Evolutionary conservation across 179 eudicot genomes (phyloP), one percentile per base, ranked within the genome.

Genomic region (Spinacia oleracea): DNA sequence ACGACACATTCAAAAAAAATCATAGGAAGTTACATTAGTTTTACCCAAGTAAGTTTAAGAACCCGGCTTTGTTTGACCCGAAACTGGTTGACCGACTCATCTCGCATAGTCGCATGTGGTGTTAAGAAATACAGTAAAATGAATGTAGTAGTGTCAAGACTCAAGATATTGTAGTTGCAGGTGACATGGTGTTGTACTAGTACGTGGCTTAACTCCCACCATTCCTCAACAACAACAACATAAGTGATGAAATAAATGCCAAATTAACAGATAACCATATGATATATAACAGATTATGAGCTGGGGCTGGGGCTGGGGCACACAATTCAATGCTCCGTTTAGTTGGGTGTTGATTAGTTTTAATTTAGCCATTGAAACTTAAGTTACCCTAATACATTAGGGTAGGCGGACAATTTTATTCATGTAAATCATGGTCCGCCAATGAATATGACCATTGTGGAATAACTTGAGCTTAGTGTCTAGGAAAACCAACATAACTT

Each of bases 241-340:
- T n/a, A n/a, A n/a, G n/a, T n/a, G 40, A 43, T 68, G 51, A n/a
- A 42, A 42, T 68, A 40, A 43, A 43, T 68, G 72, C 21, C 1
- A 43, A n/a, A 27, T 21, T 67, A 23, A 4, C 32, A 42, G 14
- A 43, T 0, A 10, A 35, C 29, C 48, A 40, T 35, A 20, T 67
- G 46, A 35, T 29, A 66, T 42, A 51, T 10, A 23, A 6, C 53
- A 25, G 11, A 25, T 6, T 2, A 45, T 70, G 56, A 70, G 34
- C 15, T 53, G 16, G 9, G 27, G 73, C 34, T n/a, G 27, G 0
- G 23, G 46, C 15, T 9, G 1, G 9, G 27, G 73, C 34, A 45
- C 73, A 70, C n/a, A 23, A 43, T 15, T 70, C 58, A 70, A 70
- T 45, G 73, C 58, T 50, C 35, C 46, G 20, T 67, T 38, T 15